Evolutionary conservation across 306 rosid species (phyloP).

Genomic region (Quercus mongolica): DNA sequence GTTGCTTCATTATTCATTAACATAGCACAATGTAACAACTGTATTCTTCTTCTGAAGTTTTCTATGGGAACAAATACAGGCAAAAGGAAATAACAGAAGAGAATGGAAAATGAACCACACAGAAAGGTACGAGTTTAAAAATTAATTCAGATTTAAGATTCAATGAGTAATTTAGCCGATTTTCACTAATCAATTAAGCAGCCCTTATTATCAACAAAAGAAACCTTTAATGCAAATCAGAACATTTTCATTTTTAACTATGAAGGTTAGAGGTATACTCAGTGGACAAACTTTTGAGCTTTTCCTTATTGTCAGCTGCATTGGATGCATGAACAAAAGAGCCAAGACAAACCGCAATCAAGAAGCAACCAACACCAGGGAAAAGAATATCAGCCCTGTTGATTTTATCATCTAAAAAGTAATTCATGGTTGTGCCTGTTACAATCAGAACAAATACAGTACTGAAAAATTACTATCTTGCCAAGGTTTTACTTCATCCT

Average conservation of each 20-base stretch:
- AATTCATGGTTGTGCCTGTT: conserved; percentile 82
- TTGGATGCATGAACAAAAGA: conserved; percentile 87
- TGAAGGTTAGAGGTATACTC: conserved; percentile 41
- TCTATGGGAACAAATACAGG: background rate
- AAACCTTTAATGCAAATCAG: background rate
- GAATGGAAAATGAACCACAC: background rate
- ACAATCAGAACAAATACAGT: conserved; percentile 4
- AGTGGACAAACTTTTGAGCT: conserved; percentile 42
- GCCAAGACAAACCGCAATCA: conserved; percentile 83
- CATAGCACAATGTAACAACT: background rate
- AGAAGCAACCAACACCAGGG: conserved; percentile 90
- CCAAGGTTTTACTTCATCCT: conserved; percentile 4
- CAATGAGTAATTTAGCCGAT: background rate
- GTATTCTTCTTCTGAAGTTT: background rate
- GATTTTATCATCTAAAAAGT: conserved; percentile 78
- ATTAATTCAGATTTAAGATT: too few relatives aligned
- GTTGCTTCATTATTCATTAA: background rate
- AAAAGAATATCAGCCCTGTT: conserved; percentile 82
- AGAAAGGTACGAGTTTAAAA: too few relatives aligned
- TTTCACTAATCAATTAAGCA: background rate
- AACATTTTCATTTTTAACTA: background rate
- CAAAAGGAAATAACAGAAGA: background rate
- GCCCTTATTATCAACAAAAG: background rate
- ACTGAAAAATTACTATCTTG: background rate
- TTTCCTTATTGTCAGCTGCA: conserved; percentile 66